Conservation (phyloP, 768 basidiomycete species). For the Suillus fuscotomentosus region DNA sequence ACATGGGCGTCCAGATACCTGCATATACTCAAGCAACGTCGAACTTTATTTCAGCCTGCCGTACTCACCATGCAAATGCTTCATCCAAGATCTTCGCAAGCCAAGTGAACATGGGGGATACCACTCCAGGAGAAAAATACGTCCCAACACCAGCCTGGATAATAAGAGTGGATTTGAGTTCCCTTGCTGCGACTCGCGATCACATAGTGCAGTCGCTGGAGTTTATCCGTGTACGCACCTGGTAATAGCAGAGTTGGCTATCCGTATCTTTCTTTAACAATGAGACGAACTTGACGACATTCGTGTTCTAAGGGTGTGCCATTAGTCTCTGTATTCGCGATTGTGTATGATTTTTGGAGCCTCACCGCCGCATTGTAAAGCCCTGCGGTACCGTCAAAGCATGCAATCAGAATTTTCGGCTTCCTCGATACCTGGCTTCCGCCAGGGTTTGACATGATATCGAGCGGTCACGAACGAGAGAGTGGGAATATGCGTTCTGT, state of each 20-base stretch:
- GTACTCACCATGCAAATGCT: conserved; percentile 67
- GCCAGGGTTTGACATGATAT: conserved; percentile 18
- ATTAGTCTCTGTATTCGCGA: neutral
- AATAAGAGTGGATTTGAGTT: neutral
- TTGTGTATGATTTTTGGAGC: neutral
- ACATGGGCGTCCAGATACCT: conserved; percentile 76
- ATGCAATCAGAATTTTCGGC: conserved; percentile 54
- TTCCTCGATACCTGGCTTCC: conserved; percentile 5
- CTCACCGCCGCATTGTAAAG: conserved; percentile 50
- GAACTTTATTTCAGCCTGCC: neutral
- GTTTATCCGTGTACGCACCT: conserved; percentile 38
- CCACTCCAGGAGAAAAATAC: conserved; percentile 62
- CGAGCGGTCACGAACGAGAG: neutral
- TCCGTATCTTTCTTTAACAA: conserved; percentile 63
- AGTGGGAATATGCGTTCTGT: neutral
- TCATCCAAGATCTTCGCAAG: conserved; percentile 61
- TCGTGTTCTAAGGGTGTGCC: conserved; percentile 49
- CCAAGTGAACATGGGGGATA: conserved; percentile 59
- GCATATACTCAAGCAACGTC: neutral
- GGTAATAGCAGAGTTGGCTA: conserved; percentile 68
- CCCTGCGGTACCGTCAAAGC: conserved; percentile 67
- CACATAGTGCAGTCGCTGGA: neutral
- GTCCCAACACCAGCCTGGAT: conserved; percentile 46
- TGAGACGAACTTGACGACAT: conserved; percentile 68
- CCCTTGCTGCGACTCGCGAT: neutral